Base-by-base conservation (phyloP, 805 yeast genomes). In the Naumovozyma castellii region DNA sequence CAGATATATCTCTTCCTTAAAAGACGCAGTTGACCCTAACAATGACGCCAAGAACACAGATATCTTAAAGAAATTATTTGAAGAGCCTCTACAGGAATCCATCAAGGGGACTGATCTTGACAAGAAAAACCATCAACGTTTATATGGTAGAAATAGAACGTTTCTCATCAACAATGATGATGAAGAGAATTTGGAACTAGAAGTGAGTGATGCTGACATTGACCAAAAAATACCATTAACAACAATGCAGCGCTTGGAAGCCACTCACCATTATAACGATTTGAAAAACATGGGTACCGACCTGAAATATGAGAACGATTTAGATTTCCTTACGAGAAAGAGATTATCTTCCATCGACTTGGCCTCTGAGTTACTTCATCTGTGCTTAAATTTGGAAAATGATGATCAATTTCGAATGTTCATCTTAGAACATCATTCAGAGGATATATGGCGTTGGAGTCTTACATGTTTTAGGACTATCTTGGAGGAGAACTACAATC, bases 261-360 rank as follows among this genome's bases (percentile, higher is more conserved):
- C n/a, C n/a, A 41, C 45, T 0, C 47, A 45, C 27, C 55, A 56
- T 38, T 53, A 47, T 34, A 53, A 53, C 35, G 61, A 57, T 38
- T 40, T 59, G 36, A 54, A 46, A 38, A 52, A 51, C 25, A 50
- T 56, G 40, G 74, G 74, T 2, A 54, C 55, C 18, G 51, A 52
- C 13, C 43, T 61, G 2, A 59, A 62, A 39, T 58, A 47, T 35
- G 49, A 50, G 33, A 67, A 66, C 37, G 69, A 67, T 25, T 42
- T 61, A 27, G 64, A 54, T n/a, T 65, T 64, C 39, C 37, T 66
- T 4, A 28, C 56, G 2, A 57, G 51, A 10, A 42, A 38, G n/a
- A 37, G 51, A 3, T 38, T 32, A 13, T 14, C 27, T 9, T 2
- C 20, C 3, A 18, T 32, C n/a, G 18, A 38, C 8, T 42, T 44